Conservation (phyloP, 2,329 filamentous ascomycete genomes). For the Cercospora sojina region DNA sequence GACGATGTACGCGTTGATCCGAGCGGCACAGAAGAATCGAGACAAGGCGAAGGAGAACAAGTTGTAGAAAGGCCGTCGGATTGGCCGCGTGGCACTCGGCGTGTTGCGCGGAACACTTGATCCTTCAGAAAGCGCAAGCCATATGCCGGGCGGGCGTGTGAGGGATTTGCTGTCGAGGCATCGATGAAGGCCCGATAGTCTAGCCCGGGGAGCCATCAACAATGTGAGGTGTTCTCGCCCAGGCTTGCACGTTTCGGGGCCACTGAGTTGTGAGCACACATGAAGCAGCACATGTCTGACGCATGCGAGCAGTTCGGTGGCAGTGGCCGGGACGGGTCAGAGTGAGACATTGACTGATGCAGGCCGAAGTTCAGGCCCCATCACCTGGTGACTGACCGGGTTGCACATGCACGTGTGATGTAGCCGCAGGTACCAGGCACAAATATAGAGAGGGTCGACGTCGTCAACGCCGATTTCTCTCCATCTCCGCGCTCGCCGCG, state of each 20-base stretch:
- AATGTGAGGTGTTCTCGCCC: background rate
- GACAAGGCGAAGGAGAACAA: constrained; percentile 40
- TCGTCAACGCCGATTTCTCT: background rate
- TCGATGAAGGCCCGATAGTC: background rate
- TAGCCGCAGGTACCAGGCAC: constrained; percentile 6
- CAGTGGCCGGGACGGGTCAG: background rate
- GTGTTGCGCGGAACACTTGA: background rate
- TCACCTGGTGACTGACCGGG: constrained; percentile 2
- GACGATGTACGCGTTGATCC: constrained; percentile 64
- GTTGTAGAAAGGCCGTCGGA: constrained; percentile 9
- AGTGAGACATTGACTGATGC: constrained; percentile 12
- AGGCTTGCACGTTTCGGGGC: background rate
- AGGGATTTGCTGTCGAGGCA: background rate
- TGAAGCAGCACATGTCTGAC: background rate
- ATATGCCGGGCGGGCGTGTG: background rate
- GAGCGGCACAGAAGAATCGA: constrained; percentile 59
- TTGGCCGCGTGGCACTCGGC: background rate
- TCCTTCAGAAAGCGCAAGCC: constrained; percentile 6
- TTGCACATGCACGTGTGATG: constrained; percentile 2
- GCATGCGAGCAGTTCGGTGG: background rate
- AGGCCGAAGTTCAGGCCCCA: constrained; percentile 11
- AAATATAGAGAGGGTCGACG: background rate
- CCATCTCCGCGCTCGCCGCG: background rate
- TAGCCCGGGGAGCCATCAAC: background rate
- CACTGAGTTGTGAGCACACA: background rate